These are phyloP conservation scores for Hippophae gyantsensis DNA, from an alignment of 306 rosid genomes.

Conservation along the genomic window DNA sequence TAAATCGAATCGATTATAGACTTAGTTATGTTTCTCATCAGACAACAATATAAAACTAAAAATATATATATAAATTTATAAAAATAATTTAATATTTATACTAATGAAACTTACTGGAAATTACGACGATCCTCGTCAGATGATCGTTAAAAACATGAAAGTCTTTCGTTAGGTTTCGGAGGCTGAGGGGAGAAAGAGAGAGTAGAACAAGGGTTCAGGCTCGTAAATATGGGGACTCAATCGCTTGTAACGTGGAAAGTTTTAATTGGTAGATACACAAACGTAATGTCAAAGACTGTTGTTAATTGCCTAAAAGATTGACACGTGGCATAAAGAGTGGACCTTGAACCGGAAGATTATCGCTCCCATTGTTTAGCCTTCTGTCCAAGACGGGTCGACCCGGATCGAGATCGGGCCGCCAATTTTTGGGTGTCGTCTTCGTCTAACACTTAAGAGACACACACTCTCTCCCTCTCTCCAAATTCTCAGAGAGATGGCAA, in stretches of 20 bases:
- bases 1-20: too few species aligned
- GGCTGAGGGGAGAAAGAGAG: conserved; percentile 12
- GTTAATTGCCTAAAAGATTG: background rate
- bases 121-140: conserved; percentile 27
- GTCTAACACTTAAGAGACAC: background rate
- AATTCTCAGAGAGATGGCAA: conserved; percentile 38
- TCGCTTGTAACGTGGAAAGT: conserved; percentile 21
- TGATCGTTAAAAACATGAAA: conserved; percentile 24
- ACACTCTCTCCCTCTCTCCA: background rate
- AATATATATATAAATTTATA: background rate
- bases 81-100: background rate
- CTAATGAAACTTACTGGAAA: conserved; percentile 36
- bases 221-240: conserved; percentile 50
- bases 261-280: background rate
- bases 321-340: conserved; percentile 33
- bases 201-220: conserved; percentile 32
- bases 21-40: too few species aligned
- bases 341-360: conserved; percentile 20
- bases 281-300: conserved; percentile 36
- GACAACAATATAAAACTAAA: background rate
- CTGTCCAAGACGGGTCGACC: conserved; percentile 24
- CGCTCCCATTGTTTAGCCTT: conserved; percentile 15
- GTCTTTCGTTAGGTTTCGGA: conserved; percentile 14
- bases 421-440: too few species aligned
- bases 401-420: background rate